A percentile compares a stretch with the other conserved stretches of the same genome.
Evolutionary conservation across 2,329 filamentous ascomycete genomes (phyloP).

Genomic region (Penicillium sp.): DNA sequence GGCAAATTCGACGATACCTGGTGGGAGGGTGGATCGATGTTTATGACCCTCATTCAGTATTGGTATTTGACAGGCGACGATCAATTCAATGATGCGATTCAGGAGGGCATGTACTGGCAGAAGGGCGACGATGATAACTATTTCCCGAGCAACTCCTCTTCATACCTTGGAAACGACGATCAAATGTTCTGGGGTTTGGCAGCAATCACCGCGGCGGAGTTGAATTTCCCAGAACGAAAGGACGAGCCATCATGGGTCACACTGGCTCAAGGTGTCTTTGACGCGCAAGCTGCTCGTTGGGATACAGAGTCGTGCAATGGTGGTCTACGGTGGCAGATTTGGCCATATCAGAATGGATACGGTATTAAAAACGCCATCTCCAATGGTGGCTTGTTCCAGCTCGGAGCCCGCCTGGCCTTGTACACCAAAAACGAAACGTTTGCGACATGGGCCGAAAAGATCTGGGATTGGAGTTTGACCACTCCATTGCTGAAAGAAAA

Average conservation of each 20-base stretch:
- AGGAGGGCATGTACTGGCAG: constrained; percentile 19
- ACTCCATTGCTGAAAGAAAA: constrained; percentile 3
- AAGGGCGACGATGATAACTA: constrained; percentile 11
- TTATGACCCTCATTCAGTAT: constrained; percentile 16
- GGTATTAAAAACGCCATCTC: constrained; percentile 8
- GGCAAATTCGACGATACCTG: constrained; percentile 19
- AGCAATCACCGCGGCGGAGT: constrained; percentile 75
- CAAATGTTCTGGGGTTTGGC: constrained; percentile 65
- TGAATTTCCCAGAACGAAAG: constrained; percentile 71
- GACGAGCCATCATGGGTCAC: constrained; percentile 39
- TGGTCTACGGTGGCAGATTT: constrained; percentile 18
- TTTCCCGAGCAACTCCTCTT: constrained; percentile 18
- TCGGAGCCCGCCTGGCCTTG: constrained; percentile 14
- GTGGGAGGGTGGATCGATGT: constrained; percentile 18
- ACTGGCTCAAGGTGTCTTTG: constrained; percentile 16
- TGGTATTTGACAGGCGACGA: constrained; percentile 19
- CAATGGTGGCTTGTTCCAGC: constrained; percentile 18
- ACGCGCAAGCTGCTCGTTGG: constrained; percentile 13
- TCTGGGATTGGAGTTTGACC: constrained; percentile 5
- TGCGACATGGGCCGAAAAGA: constrained; percentile 13
- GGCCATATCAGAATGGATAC: constrained; percentile 38
- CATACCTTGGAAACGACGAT: constrained; percentile 11
- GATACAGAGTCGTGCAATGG: constrained; percentile 12
- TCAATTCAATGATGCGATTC: constrained; percentile 15
- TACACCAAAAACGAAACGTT: constrained; percentile 17